Evolutionary conservation across 2,329 filamentous ascomycete genomes (phyloP), one percentile per base, ranked within the genome.

Genomic region (Thielaviopsis cerberus): DNA sequence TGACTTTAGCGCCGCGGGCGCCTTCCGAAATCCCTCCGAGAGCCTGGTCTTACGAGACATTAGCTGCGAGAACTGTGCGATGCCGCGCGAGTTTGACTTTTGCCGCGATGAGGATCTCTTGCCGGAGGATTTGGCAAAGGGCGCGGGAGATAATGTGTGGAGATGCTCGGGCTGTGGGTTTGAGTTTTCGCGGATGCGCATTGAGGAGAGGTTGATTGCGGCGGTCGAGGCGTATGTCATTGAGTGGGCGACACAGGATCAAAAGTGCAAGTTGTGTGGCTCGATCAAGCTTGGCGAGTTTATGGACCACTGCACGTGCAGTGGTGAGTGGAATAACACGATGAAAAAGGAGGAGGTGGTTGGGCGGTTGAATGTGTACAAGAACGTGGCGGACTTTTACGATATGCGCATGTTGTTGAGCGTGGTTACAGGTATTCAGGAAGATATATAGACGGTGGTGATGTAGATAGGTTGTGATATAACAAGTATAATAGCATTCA

Each of bases 271-370:
- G 27, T 76, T 78, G 60, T 86, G 82, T 68, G 80, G 78, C 30
- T 88, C 88, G 64, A 70, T 95, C 45, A 75, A 88, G 66, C 76
- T 87, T 48, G 97, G 95, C 68, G 91, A 96, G 66, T 94, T 97
- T 65, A 89, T 92, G 82, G 91, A 96, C 69, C 90, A 97, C 70
- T 98, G 94, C 70, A 85, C 83, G 11, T 98, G 92, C 73, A 88
- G 87, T 61, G 92, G 92, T 3, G 78, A 79, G 60, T 98, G 92
- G 92, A 77, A 76, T 20, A 81, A 81, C 63, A 87, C 82, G 22
- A 75, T 90, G 61, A 78, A 83, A 63, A 76, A 77, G 62, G 80
- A 77, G 27, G 85, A 86, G 26, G 72, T 91, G 25, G 70, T 79
- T 65, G 79, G 74, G 67, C 78, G 74, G 67, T 65, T 97, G 65